Evolutionary conservation across 371 early-diverging fungal species (phyloP), one percentile per base, ranked within the genome.

Genomic region (Zychaea mexicana): DNA sequence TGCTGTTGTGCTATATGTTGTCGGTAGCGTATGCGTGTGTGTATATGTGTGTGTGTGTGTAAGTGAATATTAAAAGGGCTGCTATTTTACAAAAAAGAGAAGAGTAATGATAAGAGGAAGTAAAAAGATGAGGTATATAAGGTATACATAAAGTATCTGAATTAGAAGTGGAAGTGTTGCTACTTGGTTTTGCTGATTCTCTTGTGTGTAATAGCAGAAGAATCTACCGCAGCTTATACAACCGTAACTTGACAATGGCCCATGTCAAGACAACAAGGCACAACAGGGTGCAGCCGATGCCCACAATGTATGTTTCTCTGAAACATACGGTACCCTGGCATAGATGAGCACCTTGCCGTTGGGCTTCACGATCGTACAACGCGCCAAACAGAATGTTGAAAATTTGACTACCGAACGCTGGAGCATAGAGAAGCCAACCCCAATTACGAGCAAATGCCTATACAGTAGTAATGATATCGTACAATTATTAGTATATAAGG

Each of bases 401-500:
- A 19, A 68, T 36, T 57, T 81, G 82, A 24, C 77, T 74, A 26
- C 82, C 75, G 22, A 81, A 65, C 12, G 78, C 78, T 26, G 82
- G 82, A 38, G 82, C 78, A 67, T 66, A 81, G 32, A 81, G 52
- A 24, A 81, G 47, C 71, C 74, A 70, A 10, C 78, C 82, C 81
- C 81, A 81, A 54, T 76, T 81, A 21, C 76, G 76, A 53, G 73
- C 81, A 74, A 81, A 81, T 7, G 68, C 55, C 81, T 81, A 65
- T 17, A n/a, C n/a, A n/a, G n/a, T n/a, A n/a, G n/a, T n/a, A n/a
- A n/a, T n/a, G n/a, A n/a, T n/a, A n/a, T n/a, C n/a, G n/a, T n/a
- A n/a, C n/a, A n/a, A n/a, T n/a, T n/a, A n/a, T n/a, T n/a, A 31
- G 9, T 4, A 26, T 5, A 42, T 17, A n/a, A 31, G 30, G 26